These are phyloP conservation scores for Aspergillus alliaceus DNA, from an alignment of 2,329 filamentous ascomycete genomes.

Conservation along the genomic window DNA sequence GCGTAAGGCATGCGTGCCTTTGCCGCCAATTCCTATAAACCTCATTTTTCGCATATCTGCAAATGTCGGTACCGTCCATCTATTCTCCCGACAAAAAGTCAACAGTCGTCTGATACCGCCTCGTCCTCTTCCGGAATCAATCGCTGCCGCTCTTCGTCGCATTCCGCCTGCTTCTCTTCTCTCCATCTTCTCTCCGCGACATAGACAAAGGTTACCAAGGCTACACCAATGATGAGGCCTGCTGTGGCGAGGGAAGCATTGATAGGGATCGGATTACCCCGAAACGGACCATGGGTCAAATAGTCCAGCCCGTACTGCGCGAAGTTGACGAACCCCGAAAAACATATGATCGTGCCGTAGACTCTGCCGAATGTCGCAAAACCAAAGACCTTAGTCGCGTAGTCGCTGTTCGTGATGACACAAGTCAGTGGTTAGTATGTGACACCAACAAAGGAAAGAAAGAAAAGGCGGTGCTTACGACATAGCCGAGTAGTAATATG, in stretches of 20 bases:
- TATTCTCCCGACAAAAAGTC: neutral
- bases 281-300: conserved; percentile 70
- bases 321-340: conserved; percentile 81
- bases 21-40: neutral
- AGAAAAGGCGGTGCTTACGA: conserved; percentile 52
- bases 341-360: conserved; percentile 84
- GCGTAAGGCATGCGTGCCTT: neutral
- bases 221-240: conserved; percentile 64
- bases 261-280: conserved; percentile 73
- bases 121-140: conserved; percentile 27
- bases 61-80: neutral
- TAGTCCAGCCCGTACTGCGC: conserved; percentile 77
- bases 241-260: conserved; percentile 66
- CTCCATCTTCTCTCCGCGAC: conserved; percentile 19
- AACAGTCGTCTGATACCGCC: neutral
- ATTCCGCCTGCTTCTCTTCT: conserved; percentile 8
- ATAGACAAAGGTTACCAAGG: conserved; percentile 66
- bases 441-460: no score
- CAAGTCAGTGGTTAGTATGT: no score
- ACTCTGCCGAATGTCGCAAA: conserved; percentile 90
- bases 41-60: neutral
- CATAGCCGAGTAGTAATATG: conserved; percentile 88
- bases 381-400: conserved; percentile 87
- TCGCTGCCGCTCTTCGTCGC: conserved; percentile 26
- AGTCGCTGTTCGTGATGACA: no score